phyloP scores from a whole-genome alignment of 805 yeast genomes.

The Starmerella potacharoeniae region DNA sequence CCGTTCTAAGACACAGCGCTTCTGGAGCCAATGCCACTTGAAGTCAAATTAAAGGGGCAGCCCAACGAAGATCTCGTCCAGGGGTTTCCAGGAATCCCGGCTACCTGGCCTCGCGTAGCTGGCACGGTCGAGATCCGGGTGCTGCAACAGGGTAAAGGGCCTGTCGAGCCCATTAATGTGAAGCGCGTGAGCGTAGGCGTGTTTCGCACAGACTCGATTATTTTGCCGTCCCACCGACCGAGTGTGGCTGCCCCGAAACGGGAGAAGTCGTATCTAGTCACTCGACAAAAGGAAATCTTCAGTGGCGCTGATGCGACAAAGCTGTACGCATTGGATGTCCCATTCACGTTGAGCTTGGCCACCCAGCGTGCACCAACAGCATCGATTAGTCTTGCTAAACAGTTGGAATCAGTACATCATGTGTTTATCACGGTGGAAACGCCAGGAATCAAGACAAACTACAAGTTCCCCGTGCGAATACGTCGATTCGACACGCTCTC shows the following conservation, averaged over 20 bases:
- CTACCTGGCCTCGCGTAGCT: conserved; percentile 33
- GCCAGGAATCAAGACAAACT: conserved; percentile 13
- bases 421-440: conserved; percentile 27
- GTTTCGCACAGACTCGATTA: conserved; percentile 32
- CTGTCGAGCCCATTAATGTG: conserved; percentile 6
- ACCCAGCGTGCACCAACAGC: conserved; percentile 28
- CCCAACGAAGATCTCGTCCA: conserved; percentile 34
- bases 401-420: conserved; percentile 28
- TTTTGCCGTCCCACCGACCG: conserved; percentile 28
- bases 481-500: conserved; percentile 32
- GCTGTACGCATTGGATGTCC: conserved; percentile 30
- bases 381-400: conserved; percentile 26
- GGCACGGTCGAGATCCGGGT: conserved; percentile 32
- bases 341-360: conserved; percentile 31
- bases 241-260: conserved; percentile 25
- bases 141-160: conserved; percentile 3
- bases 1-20: neutral
- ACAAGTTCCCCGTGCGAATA: conserved; percentile 29
- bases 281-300: conserved; percentile 24
- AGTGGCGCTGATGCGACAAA: conserved; percentile 5
- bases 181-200: conserved; percentile 28
- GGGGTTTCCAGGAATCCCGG: conserved; percentile 36
- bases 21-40: conserved; percentile 10
- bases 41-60: conserved; percentile 25
- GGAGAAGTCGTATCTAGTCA: conserved; percentile 31